Conservation (phyloP, 2,329 filamentous ascomycete species). For the Rhinocladiella similis region DNA sequence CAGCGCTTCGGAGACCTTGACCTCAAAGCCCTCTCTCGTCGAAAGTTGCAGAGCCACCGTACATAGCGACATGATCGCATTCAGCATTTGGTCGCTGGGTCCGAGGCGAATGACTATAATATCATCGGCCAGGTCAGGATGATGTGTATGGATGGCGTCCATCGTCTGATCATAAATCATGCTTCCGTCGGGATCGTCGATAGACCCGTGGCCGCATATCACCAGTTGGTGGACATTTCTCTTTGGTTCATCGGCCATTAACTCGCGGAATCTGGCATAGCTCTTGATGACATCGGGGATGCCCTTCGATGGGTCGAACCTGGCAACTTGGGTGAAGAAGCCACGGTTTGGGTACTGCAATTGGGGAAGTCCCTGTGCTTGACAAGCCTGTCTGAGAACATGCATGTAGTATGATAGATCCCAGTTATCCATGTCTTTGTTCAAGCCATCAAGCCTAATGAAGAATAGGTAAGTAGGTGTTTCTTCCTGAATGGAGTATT, state of each 20-base stretch:
- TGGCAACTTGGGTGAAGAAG: constrained; percentile 79
- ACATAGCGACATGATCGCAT: constrained; percentile 70
- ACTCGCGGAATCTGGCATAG: constrained; percentile 70
- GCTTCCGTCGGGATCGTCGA: constrained; percentile 77
- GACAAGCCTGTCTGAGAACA: constrained; percentile 66
- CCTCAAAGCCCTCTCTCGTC: constrained; percentile 79
- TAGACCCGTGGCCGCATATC: constrained; percentile 74
- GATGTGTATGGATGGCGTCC: constrained; percentile 62
- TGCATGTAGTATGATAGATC: constrained; percentile 73
- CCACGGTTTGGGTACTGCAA: constrained; percentile 58
- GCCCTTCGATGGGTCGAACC: constrained; percentile 82
- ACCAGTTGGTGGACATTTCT: constrained; percentile 68
- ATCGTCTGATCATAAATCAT: constrained; percentile 72
- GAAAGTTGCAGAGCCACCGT: constrained; percentile 76
- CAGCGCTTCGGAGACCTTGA: constrained; percentile 81
- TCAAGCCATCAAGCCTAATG: constrained; percentile 70
- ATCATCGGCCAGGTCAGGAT: constrained; percentile 62
- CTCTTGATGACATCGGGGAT: constrained; percentile 75
- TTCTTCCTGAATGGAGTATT: no score
- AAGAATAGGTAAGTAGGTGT: background rate
- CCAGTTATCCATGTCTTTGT: constrained; percentile 71
- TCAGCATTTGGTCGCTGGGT: constrained; percentile 77
- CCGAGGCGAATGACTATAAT: constrained; percentile 76
- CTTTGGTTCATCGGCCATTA: constrained; percentile 52
- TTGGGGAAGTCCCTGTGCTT: constrained; percentile 53